Percentiles rank a stretch among this genome's conserved stretches.
These are phyloP conservation scores for Trichophyton mentagrophytes DNA, from an alignment of 2,329 filamentous ascomycete genomes.

Conservation along the genomic window DNA sequence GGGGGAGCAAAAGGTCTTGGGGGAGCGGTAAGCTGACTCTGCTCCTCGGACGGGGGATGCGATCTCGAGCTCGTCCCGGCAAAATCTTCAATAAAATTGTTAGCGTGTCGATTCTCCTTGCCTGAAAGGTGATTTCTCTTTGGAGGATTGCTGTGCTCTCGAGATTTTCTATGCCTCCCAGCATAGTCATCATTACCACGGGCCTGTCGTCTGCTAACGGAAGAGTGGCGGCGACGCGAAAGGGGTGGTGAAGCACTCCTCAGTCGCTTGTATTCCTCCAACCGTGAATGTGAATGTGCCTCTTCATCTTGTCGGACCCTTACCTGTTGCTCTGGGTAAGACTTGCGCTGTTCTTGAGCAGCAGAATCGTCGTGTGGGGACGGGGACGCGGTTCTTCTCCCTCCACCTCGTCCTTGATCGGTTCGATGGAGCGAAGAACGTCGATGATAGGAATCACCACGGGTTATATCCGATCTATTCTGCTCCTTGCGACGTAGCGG, in stretches of 20 bases:
- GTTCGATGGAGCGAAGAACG: conserved; percentile 12
- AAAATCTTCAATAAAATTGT: conserved; percentile 16
- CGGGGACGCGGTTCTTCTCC: conserved; percentile 16
- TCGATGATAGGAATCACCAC: conserved; percentile 21
- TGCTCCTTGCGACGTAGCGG: conserved; percentile 22
- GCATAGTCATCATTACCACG: conserved; percentile 28
- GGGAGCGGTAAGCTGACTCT: conserved; percentile 4
- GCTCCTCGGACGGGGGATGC: conserved; percentile 11
- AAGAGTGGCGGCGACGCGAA: conserved; percentile 19
- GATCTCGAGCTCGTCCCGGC: conserved; percentile 22
- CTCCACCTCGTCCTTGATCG: conserved; percentile 17
- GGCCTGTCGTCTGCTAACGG: conserved; percentile 19
- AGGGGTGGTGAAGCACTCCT: conserved; percentile 29
- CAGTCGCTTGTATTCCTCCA: conserved; percentile 29
- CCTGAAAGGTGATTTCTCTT: conserved; percentile 25
- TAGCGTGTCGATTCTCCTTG: conserved; percentile 20
- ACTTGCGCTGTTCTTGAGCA: conserved; percentile 15
- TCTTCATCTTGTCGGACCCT: conserved; percentile 21
- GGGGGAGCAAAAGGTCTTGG: background rate
- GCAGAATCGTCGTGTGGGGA: conserved; percentile 6
- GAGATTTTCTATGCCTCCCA: conserved; percentile 25
- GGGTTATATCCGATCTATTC: conserved; percentile 20
- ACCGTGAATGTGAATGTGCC: conserved; percentile 16
- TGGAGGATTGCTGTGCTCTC: conserved; percentile 23
- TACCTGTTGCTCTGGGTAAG: conserved; percentile 13